phyloP scores from a whole-genome alignment of 345 rosid species.

The Angophora floribunda region DNA sequence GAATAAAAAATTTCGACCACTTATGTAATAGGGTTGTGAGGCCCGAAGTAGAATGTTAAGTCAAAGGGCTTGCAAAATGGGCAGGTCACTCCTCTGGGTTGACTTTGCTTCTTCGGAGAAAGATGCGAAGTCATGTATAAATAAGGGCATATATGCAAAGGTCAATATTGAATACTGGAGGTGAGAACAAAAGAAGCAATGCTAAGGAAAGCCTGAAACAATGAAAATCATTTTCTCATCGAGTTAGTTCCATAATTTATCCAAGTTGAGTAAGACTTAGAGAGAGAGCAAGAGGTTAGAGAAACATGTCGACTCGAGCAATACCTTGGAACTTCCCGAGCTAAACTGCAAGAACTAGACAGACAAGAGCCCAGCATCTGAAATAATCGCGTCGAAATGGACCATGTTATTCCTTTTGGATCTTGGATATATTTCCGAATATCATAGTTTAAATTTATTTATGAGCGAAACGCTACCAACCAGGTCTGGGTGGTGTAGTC shows the following conservation, averaged over 20 bases:
- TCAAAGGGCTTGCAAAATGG: not conserved
- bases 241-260: not conserved
- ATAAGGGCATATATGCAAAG: not conserved
- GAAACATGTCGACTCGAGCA: not conserved
- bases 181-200: not conserved
- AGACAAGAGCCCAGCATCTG: not conserved
- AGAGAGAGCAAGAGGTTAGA: not conserved
- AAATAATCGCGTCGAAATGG: not conserved
- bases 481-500: slow-evolving; percentile 62
- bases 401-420: not conserved
- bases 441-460: rapidly evolving
- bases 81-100: not conserved
- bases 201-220: not conserved
- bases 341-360: not conserved
- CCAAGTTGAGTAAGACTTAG: not conserved
- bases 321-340: not conserved
- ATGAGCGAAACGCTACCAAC: rapidly evolving
- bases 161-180: not conserved
- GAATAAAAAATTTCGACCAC: too few species aligned
- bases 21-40: not conserved
- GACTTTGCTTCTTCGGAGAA: not conserved
- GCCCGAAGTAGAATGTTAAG: not conserved
- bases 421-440: not conserved
- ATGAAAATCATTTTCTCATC: not conserved
- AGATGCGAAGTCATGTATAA: too few species aligned